These are phyloP conservation scores for Pythium rishiriense DNA, from an alignment of 352 stramenopile species.

Conservation along the genomic window DNA sequence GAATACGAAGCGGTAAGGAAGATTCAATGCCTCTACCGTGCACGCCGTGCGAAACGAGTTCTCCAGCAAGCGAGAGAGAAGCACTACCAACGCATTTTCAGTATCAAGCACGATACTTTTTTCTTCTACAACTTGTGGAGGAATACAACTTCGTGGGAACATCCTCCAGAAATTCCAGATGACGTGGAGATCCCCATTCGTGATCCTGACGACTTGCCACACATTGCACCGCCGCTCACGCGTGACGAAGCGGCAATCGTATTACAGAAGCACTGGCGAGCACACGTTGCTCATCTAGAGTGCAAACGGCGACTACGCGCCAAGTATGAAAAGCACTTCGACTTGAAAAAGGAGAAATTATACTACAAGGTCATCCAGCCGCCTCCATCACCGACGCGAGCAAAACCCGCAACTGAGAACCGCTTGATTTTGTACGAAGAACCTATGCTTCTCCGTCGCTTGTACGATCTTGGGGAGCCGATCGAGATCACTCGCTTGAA, in stretches of 20 bases:
- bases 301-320: constrained; percentile 30
- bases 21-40: constrained; percentile 69
- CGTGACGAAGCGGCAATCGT: constrained; percentile 46
- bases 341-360: constrained; percentile 50
- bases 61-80: constrained; percentile 58
- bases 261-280: constrained; percentile 47
- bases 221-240: constrained; percentile 54
- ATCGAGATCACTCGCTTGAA: constrained; percentile 58
- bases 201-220: constrained; percentile 56
- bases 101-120: constrained; percentile 69
- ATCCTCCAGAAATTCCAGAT: constrained; percentile 37
- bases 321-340: constrained; percentile 73
- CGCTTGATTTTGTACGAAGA: constrained; percentile 23
- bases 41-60: constrained; percentile 43
- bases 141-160: constrained; percentile 46
- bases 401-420: constrained; percentile 1
- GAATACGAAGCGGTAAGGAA: constrained; percentile 81
- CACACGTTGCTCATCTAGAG: constrained; percentile 30
- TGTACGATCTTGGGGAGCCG: constrained; percentile 66
- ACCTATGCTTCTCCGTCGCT: constrained; percentile 42
- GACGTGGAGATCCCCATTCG: constrained; percentile 67
- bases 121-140: constrained; percentile 82
- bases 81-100: constrained; percentile 75
- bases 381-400: background rate
- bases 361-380: constrained; percentile 50